A percentile compares a stretch with the other conserved stretches of the same genome.
phyloP scores from a whole-genome alignment of 352 stramenopile species.

The Pythium scleroteichum region DNA sequence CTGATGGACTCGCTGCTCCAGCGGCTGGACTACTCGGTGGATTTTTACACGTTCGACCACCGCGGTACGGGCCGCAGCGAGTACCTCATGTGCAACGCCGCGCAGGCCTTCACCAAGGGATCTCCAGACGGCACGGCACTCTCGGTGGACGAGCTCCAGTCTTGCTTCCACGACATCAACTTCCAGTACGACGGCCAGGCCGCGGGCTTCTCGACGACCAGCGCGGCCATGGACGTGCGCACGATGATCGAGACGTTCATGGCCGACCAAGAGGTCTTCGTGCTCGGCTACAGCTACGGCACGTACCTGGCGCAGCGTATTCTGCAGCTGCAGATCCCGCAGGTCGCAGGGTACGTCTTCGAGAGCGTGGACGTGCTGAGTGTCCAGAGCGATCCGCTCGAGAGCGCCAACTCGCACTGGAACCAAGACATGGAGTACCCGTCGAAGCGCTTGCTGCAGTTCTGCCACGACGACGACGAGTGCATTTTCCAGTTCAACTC shows the following conservation, averaged over 20 bases:
- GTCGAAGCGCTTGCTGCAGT: conserved; percentile 49
- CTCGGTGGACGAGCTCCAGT: conserved; percentile 19
- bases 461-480: conserved; percentile 58
- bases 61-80: conserved; percentile 33
- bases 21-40: conserved; percentile 19
- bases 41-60: conserved; percentile 38
- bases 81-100: conserved; percentile 26
- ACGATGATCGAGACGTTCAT: conserved; percentile 26
- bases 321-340: conserved; percentile 22
- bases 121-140: conserved; percentile 11
- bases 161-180: conserved; percentile 29
- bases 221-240: conserved; percentile 27
- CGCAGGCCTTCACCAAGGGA: conserved; percentile 23
- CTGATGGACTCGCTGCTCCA: conserved; percentile 11
- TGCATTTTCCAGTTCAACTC: conserved; percentile 63
- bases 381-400: conserved; percentile 48
- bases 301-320: conserved; percentile 31
- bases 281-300: conserved; percentile 33
- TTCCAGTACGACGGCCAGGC: conserved; percentile 26
- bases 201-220: conserved; percentile 23
- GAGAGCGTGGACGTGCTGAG: conserved; percentile 25
- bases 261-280: conserved; percentile 21
- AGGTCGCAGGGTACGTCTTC: conserved; percentile 31
- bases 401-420: conserved; percentile 74
- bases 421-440: conserved; percentile 71